Conservation (phyloP, 1,139 yeast genomes). For the Pichia kudriavzevii region DNA sequence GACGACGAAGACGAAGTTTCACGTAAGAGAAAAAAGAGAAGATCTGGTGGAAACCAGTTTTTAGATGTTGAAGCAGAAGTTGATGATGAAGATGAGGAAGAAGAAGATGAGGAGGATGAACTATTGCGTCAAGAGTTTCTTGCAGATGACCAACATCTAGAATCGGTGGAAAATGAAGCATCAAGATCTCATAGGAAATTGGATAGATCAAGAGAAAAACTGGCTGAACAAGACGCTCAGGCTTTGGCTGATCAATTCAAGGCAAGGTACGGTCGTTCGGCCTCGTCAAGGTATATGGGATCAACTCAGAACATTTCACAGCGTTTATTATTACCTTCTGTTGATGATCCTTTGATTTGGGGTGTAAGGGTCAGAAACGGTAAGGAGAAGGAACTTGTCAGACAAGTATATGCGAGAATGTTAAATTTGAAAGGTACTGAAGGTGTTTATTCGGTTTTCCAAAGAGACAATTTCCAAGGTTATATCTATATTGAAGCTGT, state of each 20-base stretch:
- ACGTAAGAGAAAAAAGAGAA: slow-evolving; percentile 43
- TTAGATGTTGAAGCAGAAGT: slow-evolving; percentile 99
- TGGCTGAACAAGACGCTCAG: slow-evolving; percentile 94
- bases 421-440: slow-evolving; percentile 62
- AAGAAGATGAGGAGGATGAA: slow-evolving; percentile 87
- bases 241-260: slow-evolving; percentile 86
- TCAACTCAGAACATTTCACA: slow-evolving; percentile 88
- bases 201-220: slow-evolving; percentile 83
- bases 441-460: slow-evolving; percentile 85
- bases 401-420: slow-evolving; percentile 44
- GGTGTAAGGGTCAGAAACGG: slow-evolving; percentile 93
- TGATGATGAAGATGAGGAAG: slow-evolving; percentile 96
- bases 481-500: slow-evolving; percentile 92
- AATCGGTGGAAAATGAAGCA: slow-evolving; percentile 43
- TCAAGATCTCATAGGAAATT: slow-evolving; percentile 85
- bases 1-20: slow-evolving; percentile 46
- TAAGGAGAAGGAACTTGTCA: slow-evolving; percentile 83
- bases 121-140: slow-evolving; percentile 76
- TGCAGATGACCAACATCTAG: slow-evolving; percentile 56
- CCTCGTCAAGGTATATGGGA: slow-evolving; percentile 77
- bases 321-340: slow-evolving; percentile 86
- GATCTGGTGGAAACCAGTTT: slow-evolving; percentile 76
- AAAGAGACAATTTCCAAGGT: slow-evolving; percentile 87
- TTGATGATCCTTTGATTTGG: slow-evolving; percentile 94
- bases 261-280: slow-evolving; percentile 85